phyloP scores from a whole-genome alignment of 176 grass and related monocot species.

The Musa itinerans region DNA sequence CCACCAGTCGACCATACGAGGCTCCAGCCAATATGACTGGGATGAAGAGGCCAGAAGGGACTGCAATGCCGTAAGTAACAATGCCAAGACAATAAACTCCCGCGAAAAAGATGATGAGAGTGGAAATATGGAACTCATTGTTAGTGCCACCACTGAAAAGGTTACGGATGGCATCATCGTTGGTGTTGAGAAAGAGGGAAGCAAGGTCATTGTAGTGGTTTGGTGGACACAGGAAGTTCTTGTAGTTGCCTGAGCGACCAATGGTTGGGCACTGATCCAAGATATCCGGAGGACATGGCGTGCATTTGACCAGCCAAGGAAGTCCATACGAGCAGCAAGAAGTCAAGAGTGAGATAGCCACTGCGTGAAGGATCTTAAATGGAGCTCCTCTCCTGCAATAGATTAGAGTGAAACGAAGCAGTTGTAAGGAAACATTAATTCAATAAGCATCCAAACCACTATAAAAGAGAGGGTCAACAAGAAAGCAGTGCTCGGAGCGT shows the following conservation, averaged over 20 bases:
- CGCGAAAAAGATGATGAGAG: slow-evolving; percentile 38
- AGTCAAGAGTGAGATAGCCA: slow-evolving; percentile 43
- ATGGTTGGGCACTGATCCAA: slow-evolving; percentile 37
- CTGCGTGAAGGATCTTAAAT: slow-evolving; percentile 54
- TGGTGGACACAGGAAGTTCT: slow-evolving; percentile 44
- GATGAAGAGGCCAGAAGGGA: slow-evolving; percentile 65
- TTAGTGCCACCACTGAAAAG: slow-evolving; percentile 43
- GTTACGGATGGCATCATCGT: slow-evolving; percentile 69
- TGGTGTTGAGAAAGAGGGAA: slow-evolving; percentile 67
- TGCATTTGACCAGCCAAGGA: slow-evolving; percentile 39
- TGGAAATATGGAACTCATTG: slow-evolving; percentile 37
- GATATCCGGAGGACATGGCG: slow-evolving; percentile 29
- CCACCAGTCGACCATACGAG: slow-evolving; percentile 35
- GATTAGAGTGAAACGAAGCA: background rate
- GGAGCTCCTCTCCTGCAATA: slow-evolving; percentile 38
- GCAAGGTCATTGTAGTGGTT: slow-evolving; percentile 61
- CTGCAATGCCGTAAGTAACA: slow-evolving; percentile 51
- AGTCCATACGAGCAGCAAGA: slow-evolving; percentile 53
- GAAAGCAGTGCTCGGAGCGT: background rate
- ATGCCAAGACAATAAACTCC: slow-evolving; percentile 36
- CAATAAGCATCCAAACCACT: no score
- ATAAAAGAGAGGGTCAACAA: background rate
- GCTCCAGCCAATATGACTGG: slow-evolving; percentile 43
- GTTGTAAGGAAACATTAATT: no score
- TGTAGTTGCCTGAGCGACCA: slow-evolving; percentile 58